A percentile compares a stretch with the other conserved stretches of the same genome.
Conservation (phyloP, 78 protist species). For the Monosiga brevicollis region DNA sequence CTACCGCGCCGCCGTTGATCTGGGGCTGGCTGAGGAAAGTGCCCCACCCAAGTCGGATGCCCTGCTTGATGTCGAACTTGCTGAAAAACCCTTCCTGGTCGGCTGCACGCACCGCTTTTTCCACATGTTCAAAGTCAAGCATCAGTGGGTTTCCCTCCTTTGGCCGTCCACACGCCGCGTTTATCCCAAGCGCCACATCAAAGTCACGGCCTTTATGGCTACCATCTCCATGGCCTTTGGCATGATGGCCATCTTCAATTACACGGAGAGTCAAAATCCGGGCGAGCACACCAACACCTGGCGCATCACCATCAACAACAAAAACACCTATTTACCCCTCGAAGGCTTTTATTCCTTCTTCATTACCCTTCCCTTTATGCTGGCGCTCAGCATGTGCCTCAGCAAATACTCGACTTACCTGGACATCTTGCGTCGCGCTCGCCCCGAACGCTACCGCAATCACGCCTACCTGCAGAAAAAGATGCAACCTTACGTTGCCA, state of each 20-base stretch:
- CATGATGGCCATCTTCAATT: neutral
- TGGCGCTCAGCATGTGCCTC: neutral
- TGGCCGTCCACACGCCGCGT: neutral
- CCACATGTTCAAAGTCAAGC: neutral
- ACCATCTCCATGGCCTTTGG: neutral
- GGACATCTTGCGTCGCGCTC: neutral
- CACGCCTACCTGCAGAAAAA: neutral
- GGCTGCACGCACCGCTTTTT: neutral
- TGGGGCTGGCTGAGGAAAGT: too few relatives aligned
- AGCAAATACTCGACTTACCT: neutral
- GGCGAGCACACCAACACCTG: neutral
- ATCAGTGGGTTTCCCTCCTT: neutral
- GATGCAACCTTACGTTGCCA: too few relatives aligned
- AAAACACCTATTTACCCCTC: neutral
- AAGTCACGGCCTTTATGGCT: neutral
- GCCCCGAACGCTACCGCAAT: neutral
- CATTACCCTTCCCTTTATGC: neutral
- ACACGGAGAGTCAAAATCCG: neutral
- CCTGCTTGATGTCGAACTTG: neutral
- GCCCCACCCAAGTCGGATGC: neutral
- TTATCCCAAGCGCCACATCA: neutral
- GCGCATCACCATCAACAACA: neutral
- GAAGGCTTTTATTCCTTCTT: neutral
- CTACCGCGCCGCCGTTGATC: neutral
- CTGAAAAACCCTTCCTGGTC: neutral